Evolutionary conservation across 331 rosid species (phyloP), one percentile per base, ranked within the genome.

Genomic region (Malus hybrid): DNA sequence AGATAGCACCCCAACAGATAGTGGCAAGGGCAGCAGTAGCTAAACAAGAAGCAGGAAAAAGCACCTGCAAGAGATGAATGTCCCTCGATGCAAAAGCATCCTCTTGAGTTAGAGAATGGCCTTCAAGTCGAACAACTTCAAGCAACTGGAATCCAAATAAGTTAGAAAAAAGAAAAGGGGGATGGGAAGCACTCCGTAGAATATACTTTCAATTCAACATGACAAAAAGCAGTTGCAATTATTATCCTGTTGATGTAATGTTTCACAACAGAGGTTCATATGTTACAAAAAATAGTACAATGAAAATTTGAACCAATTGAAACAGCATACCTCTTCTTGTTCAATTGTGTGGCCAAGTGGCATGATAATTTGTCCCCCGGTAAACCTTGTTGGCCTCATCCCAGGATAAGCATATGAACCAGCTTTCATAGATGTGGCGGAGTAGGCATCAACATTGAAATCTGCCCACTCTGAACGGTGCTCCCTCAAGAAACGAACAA

Each of bases 391-490:
- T 26, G 93, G 90, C 80, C 96, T 92, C 91, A 86, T 89, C 72
- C 97, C 99, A 8, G 99, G 96, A 82, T 89, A 90, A 39, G 93
- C 87, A 75, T 88, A 88, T 15, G 88, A 71, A 57, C 93, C 92
- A n/a, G 96, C 82, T 83, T 88, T 95, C 60, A 92, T 70, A 60
- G 97, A 85, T 18, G 93, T 87, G 26, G 97, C 97, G 24, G 92
- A 67, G 75, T 88, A 95, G 12, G 97, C 97, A 86, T 95, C 99
- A 66, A 92, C 91, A 50, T 92, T 95, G 83, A 95, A 95, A 89
- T 95, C 97, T 61, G 99, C 99, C 99, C 97, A 95, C 87, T 95
- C 97, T 13, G 99, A 90, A 53, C 97, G 99, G 48, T 95, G 99
- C 80, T 95, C 97, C 78, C 97, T 95, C 75, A 95, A 78, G 83